Conservation (phyloP, 805 yeast species). For the Kluyveromyces starmeri region DNA sequence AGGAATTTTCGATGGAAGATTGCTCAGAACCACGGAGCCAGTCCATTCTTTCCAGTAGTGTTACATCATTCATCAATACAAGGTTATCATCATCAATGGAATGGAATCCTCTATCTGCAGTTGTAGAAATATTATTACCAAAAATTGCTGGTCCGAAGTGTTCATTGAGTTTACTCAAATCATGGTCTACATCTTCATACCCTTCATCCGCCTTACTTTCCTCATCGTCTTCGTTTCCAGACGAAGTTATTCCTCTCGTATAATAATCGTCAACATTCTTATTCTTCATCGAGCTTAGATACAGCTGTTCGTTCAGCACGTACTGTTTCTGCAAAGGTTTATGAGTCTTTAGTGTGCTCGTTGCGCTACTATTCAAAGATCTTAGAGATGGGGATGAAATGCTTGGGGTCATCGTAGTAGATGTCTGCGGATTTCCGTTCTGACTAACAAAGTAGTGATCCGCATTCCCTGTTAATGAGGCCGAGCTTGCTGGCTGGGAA, state of each 20-base stretch:
- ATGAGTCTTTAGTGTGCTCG: slow-evolving; percentile 8
- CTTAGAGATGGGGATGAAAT: slow-evolving; percentile 16
- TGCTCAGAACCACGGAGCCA: slow-evolving; percentile 37
- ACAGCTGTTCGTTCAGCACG: slow-evolving; percentile 53
- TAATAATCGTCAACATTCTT: slow-evolving; percentile 62
- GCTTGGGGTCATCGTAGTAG: slow-evolving; percentile 9
- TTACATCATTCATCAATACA: slow-evolving; percentile 22
- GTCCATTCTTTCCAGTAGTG: slow-evolving; percentile 19
- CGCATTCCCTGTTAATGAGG: background rate
- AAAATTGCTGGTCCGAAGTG: slow-evolving; percentile 7
- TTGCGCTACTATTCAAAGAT: slow-evolving; percentile 9
- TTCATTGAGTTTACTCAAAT: slow-evolving; percentile 15
- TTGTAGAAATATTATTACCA: slow-evolving; percentile 18
- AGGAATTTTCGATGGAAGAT: slow-evolving; percentile 9
- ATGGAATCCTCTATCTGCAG: slow-evolving; percentile 8
- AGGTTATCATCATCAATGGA: slow-evolving; percentile 15
- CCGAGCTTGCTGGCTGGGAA: background rate
- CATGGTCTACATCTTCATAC: slow-evolving; percentile 28
- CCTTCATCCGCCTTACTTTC: slow-evolving; percentile 28
- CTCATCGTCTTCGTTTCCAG: slow-evolving; percentile 26
- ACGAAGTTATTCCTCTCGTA: slow-evolving; percentile 50
- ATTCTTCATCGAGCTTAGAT: slow-evolving; percentile 52
- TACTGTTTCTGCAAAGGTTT: slow-evolving; percentile 24
- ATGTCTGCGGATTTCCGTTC: slow-evolving; percentile 6
- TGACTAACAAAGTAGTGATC: slow-evolving; percentile 4